Evolutionary conservation across 805 yeast species (phyloP).

Genomic region (Alloascoidea hylecoeti): DNA sequence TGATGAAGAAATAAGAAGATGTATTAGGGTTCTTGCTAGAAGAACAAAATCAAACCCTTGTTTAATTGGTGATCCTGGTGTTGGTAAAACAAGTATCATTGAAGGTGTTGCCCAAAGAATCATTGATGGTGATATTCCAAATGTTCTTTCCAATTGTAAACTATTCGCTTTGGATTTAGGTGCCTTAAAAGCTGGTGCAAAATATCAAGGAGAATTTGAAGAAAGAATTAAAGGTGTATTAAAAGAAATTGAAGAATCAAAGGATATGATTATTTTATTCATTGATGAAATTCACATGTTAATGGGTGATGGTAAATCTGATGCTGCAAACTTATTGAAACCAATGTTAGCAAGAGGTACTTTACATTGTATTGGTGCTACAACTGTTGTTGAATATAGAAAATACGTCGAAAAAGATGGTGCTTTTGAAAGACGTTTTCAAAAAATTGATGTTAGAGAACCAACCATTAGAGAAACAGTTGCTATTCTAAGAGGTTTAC

Average conservation of each 20-base stretch:
- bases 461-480: slow-evolving; percentile 88
- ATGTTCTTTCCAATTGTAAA: slow-evolving; percentile 66
- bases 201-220: slow-evolving; percentile 96
- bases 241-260: slow-evolving; percentile 73
- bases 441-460: slow-evolving; percentile 90
- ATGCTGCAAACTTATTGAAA: slow-evolving; percentile 91
- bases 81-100: slow-evolving; percentile 95
- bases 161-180: slow-evolving; percentile 88
- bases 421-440: slow-evolving; percentile 97
- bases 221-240: slow-evolving; percentile 95
- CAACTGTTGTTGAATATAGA: slow-evolving; percentile 85
- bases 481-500: slow-evolving; percentile 92
- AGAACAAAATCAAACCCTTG: slow-evolving; percentile 96
- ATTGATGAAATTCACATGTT: slow-evolving; percentile 98
- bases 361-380: slow-evolving; percentile 91
- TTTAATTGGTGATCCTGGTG: slow-evolving; percentile 97
- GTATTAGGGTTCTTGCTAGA: slow-evolving; percentile 91
- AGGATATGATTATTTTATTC: slow-evolving; percentile 75
- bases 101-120: slow-evolving; percentile 98
- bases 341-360: slow-evolving; percentile 92
- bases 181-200: slow-evolving; percentile 96
- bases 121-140: slow-evolving; percentile 90
- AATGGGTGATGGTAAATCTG: slow-evolving; percentile 98
- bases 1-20: slow-evolving; percentile 94
- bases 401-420: slow-evolving; percentile 96